Evolutionary conservation across 1,284 basidiomycete species (phyloP).

Genomic region (Takashimella koratensis): DNA sequence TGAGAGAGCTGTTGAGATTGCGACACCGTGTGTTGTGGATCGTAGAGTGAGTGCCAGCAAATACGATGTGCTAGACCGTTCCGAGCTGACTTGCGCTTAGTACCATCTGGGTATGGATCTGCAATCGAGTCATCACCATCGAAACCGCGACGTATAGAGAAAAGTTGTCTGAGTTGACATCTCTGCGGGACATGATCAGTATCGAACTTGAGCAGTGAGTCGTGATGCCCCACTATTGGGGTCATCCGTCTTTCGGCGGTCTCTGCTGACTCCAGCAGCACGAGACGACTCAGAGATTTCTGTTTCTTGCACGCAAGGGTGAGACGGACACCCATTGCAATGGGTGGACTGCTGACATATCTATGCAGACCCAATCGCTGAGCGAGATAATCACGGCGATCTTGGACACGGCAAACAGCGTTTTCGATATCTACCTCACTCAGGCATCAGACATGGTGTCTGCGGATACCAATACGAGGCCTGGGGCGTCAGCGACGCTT

Average conservation of each 20-base stretch:
- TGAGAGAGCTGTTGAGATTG: conserved; percentile 68
- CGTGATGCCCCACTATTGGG: neutral
- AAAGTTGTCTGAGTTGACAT: conserved; percentile 56
- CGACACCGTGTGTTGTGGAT: conserved; percentile 74
- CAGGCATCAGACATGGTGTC: conserved; percentile 11
- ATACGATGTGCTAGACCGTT: no score
- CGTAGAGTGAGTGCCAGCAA: conserved; percentile 61
- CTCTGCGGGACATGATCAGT: conserved; percentile 70
- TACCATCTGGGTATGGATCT: conserved; percentile 66
- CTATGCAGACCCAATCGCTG: conserved; percentile 58
- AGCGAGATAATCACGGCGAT: conserved; percentile 64
- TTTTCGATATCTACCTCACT: conserved; percentile 60
- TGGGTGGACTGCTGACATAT: no score
- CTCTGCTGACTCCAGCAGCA: conserved; percentile 49
- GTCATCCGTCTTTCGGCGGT: no score
- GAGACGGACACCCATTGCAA: no score
- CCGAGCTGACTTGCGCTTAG: no score
- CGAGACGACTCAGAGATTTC: conserved; percentile 59
- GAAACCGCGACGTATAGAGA: conserved; percentile 45
- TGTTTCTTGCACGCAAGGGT: conserved; percentile 68
- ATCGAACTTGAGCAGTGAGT: conserved; percentile 70
- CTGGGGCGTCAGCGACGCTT: no score
- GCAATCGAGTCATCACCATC: conserved; percentile 59
- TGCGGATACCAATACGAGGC: no score
- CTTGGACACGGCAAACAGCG: conserved; percentile 67